phyloP scores from a whole-genome alignment of 768 basidiomycete species.

The Glaciozyma antarctica region DNA sequence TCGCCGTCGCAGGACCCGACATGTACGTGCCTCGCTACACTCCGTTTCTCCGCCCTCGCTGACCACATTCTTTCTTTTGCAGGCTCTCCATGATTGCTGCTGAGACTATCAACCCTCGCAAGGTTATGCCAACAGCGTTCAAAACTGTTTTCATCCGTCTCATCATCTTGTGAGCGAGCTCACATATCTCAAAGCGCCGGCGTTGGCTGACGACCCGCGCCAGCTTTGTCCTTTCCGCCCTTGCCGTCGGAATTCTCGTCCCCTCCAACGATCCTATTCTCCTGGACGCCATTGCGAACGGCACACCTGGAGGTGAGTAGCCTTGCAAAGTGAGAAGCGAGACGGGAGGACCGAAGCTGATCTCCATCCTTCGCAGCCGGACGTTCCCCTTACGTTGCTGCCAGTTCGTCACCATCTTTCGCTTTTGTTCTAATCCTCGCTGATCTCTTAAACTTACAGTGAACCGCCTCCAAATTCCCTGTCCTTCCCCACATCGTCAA shows the following conservation, averaged over 20 bases:
- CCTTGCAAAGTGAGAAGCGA: too few relatives aligned
- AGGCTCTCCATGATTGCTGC: constrained; percentile 41
- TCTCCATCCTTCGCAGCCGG: background rate
- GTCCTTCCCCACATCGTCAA: constrained; percentile 31
- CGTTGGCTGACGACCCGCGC: too few relatives aligned
- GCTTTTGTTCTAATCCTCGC: too few relatives aligned
- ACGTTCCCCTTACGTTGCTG: constrained; percentile 66
- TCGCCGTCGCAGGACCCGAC: constrained; percentile 51
- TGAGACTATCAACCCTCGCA: constrained; percentile 44
- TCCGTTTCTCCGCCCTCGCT: constrained; percentile 17
- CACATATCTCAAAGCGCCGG: too few relatives aligned
- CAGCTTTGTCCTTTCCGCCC: constrained; percentile 52
- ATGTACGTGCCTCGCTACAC: background rate
- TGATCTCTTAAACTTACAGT: constrained; percentile 8
- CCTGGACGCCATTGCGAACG: background rate
- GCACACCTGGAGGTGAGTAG: background rate
- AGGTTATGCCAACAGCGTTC: constrained; percentile 51
- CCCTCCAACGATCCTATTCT: constrained; percentile 56
- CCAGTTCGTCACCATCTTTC: constrained; percentile 37
- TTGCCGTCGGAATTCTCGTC: constrained; percentile 71
- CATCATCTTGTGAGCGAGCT: constrained; percentile 46
- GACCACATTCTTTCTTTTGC: background rate
- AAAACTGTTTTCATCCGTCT: constrained; percentile 61
- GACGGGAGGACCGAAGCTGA: too few relatives aligned
- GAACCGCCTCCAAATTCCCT: constrained; percentile 16